Evolutionary conservation across 768 basidiomycete genomes (phyloP).

Genomic region (Chalciporus pseudorubinellus): DNA sequence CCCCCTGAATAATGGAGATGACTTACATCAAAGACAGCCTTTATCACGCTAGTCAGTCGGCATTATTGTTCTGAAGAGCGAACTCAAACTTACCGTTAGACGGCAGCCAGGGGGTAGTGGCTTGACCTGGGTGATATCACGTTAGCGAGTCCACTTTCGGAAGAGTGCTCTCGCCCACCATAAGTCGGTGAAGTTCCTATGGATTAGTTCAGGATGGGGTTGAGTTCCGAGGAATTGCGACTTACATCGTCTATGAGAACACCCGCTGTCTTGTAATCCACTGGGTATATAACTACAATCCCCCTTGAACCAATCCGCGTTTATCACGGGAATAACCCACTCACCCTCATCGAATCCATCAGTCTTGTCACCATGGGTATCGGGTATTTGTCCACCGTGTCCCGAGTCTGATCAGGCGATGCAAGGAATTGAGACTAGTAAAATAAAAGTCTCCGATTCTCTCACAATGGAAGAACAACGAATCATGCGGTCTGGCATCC

Average conservation of each 20-base stretch:
- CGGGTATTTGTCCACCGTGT: slow-evolving; percentile 89
- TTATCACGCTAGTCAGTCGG: neutral
- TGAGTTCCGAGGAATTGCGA: slow-evolving; percentile 1
- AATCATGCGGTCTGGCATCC: slow-evolving; percentile 66
- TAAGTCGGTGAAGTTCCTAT: slow-evolving; percentile 42
- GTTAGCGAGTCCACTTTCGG: neutral
- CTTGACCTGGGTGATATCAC: slow-evolving; percentile 34
- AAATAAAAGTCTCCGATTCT: neutral
- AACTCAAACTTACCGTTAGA: slow-evolving; percentile 44
- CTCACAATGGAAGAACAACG: slow-evolving; percentile 73
- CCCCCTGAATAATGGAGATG: neutral
- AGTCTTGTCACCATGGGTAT: slow-evolving; percentile 72
- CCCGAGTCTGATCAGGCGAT: slow-evolving; percentile 66
- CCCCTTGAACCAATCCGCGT: neutral
- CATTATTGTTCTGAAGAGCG: neutral
- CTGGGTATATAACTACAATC: slow-evolving; percentile 75
- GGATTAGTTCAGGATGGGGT: neutral
- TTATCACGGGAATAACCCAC: neutral
- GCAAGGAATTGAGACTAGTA: neutral
- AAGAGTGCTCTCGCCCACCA: slow-evolving; percentile 27
- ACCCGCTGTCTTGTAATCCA: slow-evolving; percentile 76
- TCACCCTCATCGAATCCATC: slow-evolving; percentile 80
- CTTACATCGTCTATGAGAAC: slow-evolving; percentile 78
- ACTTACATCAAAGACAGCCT: slow-evolving; percentile 52
- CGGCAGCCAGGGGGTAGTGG: slow-evolving; percentile 66